phyloP scores from a whole-genome alignment of 495 filamentous ascomycete species.

The Polyplosphaeria fusca region DNA sequence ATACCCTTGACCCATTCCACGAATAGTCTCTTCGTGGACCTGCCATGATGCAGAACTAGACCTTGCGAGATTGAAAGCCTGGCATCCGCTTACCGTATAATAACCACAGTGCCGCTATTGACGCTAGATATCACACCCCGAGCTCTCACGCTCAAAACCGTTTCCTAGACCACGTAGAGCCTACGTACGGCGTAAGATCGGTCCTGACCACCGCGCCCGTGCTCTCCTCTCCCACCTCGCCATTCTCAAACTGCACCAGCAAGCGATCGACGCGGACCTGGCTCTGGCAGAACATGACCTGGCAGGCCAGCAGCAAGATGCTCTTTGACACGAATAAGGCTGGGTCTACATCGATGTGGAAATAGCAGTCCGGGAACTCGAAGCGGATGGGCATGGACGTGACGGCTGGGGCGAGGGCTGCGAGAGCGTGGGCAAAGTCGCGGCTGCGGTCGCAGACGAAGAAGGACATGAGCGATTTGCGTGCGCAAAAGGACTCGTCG shows the following conservation, averaged over 20 bases:
- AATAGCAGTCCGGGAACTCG: conserved; percentile 21
- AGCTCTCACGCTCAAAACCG: too few relatives aligned
- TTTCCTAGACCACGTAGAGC: background rate
- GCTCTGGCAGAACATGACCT: conserved; percentile 22
- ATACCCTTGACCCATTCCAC: too few relatives aligned
- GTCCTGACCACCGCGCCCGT: background rate
- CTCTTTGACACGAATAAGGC: conserved; percentile 2
- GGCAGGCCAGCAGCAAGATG: conserved; percentile 16
- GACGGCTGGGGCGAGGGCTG: background rate
- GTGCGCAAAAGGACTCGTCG: conserved; percentile 5
- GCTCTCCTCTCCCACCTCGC: background rate
- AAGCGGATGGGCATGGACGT: conserved; percentile 1
- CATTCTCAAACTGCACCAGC: conserved; percentile 4
- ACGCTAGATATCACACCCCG: too few relatives aligned
- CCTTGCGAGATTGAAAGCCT: too few relatives aligned
- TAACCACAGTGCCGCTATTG: too few relatives aligned
- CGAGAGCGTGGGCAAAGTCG: background rate
- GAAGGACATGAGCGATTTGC: conserved; percentile 5
- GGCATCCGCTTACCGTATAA: too few relatives aligned
- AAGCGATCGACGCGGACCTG: conserved; percentile 4
- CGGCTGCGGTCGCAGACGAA: conserved; percentile 5
- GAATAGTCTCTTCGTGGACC: too few relatives aligned
- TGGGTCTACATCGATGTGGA: background rate
- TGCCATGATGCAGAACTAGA: too few relatives aligned
- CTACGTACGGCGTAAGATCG: conserved; percentile 9